phyloP scores from a whole-genome alignment of 805 yeast genomes.

The Ogataea haglerorum region DNA sequence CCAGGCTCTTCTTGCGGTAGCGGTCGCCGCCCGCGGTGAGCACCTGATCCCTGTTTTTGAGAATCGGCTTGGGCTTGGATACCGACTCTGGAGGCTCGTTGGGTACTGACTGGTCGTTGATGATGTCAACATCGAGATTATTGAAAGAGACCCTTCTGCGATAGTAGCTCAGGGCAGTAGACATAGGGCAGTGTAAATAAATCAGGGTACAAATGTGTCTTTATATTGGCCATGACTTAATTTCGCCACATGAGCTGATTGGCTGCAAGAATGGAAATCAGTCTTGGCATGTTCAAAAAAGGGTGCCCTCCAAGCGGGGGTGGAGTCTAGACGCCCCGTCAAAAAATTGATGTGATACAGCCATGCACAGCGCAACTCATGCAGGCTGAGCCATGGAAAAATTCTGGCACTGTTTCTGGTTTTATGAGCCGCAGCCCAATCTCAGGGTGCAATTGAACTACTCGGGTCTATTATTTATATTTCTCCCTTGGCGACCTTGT shows the following conservation, averaged over 20 bases:
- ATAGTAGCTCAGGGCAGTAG: slow-evolving; percentile 3
- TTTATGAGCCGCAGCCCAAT: not conserved
- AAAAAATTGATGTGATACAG: not conserved
- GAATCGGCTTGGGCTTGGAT: slow-evolving; percentile 4
- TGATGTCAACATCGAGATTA: slow-evolving; percentile 10
- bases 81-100: slow-evolving; percentile 1
- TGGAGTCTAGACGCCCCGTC: not conserved
- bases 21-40: not conserved
- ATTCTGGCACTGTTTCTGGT: no score
- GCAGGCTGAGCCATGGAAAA: not conserved
- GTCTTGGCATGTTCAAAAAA: slow-evolving; percentile 6
- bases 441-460: not conserved
- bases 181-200: not conserved
- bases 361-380: not conserved
- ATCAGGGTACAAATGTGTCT: not conserved
- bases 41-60: slow-evolving; percentile 5
- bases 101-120: not conserved
- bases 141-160: slow-evolving; percentile 14
- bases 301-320: slow-evolving; percentile 4
- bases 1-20: slow-evolving; percentile 41
- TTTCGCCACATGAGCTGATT: slow-evolving; percentile 3
- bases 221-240: not conserved
- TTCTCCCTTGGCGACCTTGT: slow-evolving; percentile 48
- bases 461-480: slow-evolving; percentile 18
- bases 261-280: slow-evolving; percentile 3